These are phyloP conservation scores for Chenopodium formosanum DNA, from an alignment of 148 eudicot genomes.

Conservation along the genomic window DNA sequence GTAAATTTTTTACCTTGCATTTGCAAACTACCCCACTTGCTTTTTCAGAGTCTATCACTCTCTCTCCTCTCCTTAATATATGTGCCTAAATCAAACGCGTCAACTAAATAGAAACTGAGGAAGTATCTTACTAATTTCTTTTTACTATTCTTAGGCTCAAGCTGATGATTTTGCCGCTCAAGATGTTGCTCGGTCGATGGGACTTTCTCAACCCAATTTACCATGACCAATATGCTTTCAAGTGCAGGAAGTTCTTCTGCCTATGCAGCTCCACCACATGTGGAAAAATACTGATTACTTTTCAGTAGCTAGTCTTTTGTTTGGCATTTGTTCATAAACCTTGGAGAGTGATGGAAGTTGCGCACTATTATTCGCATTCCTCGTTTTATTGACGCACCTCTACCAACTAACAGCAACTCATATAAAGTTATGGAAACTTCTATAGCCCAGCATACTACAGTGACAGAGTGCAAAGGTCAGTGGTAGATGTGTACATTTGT, in stretches of 20 bases:
- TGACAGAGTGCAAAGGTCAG: not conserved
- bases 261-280: not conserved
- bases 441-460: not conserved
- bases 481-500: not conserved
- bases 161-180: constrained; percentile 39
- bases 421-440: not conserved
- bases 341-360: not conserved
- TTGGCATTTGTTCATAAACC: constrained; percentile 4
- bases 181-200: constrained; percentile 51
- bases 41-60: no score
- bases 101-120: no score
- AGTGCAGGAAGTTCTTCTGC: not conserved
- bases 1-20: no score
- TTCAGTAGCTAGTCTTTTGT: constrained; percentile 10
- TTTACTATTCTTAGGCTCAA: constrained; percentile 33
- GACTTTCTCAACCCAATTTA: constrained; percentile 48
- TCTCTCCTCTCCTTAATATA: no score
- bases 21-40: no score
- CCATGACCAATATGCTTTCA: constrained; percentile 26
- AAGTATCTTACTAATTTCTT: not conserved
- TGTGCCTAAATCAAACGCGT: no score
- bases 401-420: constrained; percentile 7
- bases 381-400: not conserved
- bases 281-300: constrained; percentile 2
- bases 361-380: not conserved